Percentiles rank a stretch among this genome's conserved stretches.
These are phyloP conservation scores for Naegleria gruberi DNA, from an alignment of 208 protist genomes.

Conservation along the genomic window DNA sequence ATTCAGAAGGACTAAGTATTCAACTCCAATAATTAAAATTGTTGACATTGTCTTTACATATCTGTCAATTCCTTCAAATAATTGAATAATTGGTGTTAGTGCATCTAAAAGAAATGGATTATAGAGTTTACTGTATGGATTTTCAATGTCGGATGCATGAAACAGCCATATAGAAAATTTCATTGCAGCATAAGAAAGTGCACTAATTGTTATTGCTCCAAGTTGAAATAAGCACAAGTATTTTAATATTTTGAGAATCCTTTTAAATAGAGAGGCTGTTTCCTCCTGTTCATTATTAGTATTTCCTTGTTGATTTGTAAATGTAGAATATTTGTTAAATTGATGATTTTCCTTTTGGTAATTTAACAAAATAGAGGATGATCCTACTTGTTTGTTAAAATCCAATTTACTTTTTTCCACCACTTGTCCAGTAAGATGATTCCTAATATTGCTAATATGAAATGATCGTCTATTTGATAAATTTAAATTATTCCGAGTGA, in stretches of 20 bases:
- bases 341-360: too few species aligned
- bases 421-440: too few species aligned
- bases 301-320: too few species aligned
- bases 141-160: neutral
- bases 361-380: too few species aligned
- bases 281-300: neutral
- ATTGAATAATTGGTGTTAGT: neutral
- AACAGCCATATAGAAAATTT: neutral
- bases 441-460: too few species aligned
- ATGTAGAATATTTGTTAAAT: too few species aligned
- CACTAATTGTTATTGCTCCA: neutral
- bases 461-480: too few species aligned
- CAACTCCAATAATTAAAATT: neutral
- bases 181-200: neutral
- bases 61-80: neutral
- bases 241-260: neutral
- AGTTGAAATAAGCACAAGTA: neutral
- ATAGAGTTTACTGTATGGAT: neutral
- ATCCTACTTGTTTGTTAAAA: too few species aligned
- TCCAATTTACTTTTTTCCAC: too few species aligned
- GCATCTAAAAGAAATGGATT: neutral
- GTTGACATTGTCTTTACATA: neutral
- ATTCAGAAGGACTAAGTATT: neutral
- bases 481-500: too few species aligned
- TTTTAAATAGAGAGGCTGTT: neutral